These are phyloP conservation scores for Papiliotrema nemorosa DNA, from an alignment of 1,284 basidiomycete species.

Conservation along the genomic window DNA sequence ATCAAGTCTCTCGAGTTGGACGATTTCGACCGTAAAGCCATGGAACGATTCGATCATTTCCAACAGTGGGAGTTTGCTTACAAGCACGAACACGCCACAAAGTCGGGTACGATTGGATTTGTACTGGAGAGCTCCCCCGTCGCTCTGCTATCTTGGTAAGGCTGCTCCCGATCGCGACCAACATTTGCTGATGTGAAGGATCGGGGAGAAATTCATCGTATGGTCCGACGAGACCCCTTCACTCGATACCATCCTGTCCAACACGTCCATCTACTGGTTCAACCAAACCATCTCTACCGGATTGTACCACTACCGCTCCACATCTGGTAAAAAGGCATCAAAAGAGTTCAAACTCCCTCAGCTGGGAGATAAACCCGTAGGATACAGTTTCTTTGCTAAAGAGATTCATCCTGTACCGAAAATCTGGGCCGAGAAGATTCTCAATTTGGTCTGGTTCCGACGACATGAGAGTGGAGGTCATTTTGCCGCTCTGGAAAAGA, in stretches of 20 bases:
- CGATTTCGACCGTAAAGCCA: constrained; percentile 5
- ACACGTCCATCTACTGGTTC: constrained; percentile 49
- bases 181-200: constrained; percentile 26
- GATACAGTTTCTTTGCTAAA: constrained; percentile 46
- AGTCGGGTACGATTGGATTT: constrained; percentile 48
- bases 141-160: constrained; percentile 48
- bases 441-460: constrained; percentile 40
- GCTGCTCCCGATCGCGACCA: background rate
- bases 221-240: constrained; percentile 45
- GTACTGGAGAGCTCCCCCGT: constrained; percentile 45
- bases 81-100: constrained; percentile 38
- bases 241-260: constrained; percentile 37
- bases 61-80: constrained; percentile 12
- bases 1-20: constrained; percentile 1
- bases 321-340: constrained; percentile 4
- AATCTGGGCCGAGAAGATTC: constrained; percentile 34
- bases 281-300: constrained; percentile 48
- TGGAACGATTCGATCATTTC: constrained; percentile 10
- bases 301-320: constrained; percentile 48
- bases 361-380: constrained; percentile 42
- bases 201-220: constrained; percentile 50
- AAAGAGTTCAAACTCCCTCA: background rate
- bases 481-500: constrained; percentile 51
- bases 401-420: constrained; percentile 48
- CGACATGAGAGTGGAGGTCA: constrained; percentile 47